Evolutionary conservation across 2,329 filamentous ascomycete genomes (phyloP).

Genomic region (Xylariaceae sp.): DNA sequence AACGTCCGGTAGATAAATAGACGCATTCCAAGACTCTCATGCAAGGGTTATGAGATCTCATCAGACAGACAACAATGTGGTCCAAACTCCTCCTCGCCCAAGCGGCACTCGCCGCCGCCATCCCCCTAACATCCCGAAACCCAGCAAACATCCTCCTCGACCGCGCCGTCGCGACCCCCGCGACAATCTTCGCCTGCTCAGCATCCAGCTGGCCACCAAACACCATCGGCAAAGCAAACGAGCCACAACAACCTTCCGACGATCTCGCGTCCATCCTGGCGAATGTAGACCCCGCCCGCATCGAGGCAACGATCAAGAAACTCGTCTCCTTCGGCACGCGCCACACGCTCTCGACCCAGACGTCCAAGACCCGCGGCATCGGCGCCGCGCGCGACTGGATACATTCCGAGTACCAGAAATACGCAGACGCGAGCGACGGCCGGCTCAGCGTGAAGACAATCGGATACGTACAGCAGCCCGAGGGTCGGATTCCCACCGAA

Average conservation of each 20-base stretch:
- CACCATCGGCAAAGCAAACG: slow-evolving; percentile 25
- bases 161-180: neutral
- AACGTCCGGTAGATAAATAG: neutral
- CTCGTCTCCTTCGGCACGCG: slow-evolving; percentile 53
- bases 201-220: slow-evolving; percentile 31
- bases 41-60: neutral
- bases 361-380: slow-evolving; percentile 46
- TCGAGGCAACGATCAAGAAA: slow-evolving; percentile 47
- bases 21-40: neutral
- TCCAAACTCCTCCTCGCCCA: slow-evolving; percentile 11
- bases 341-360: slow-evolving; percentile 51
- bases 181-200: slow-evolving; percentile 23
- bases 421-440: slow-evolving; percentile 45
- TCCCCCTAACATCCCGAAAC: slow-evolving; percentile 21
- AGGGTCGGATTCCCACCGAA: slow-evolving; percentile 46
- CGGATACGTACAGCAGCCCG: slow-evolving; percentile 44
- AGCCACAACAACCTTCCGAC: slow-evolving; percentile 27
- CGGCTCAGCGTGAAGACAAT: slow-evolving; percentile 46
- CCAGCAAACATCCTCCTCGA: slow-evolving; percentile 19
- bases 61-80: slow-evolving; percentile 12
- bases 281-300: slow-evolving; percentile 36
- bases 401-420: slow-evolving; percentile 42
- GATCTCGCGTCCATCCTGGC: slow-evolving; percentile 29
- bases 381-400: slow-evolving; percentile 55
- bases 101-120: slow-evolving; percentile 16